Evolutionary conservation across 495 filamentous ascomycete species (phyloP), one percentile per base, ranked within the genome.

Genomic region (Daldinia decipiens): DNA sequence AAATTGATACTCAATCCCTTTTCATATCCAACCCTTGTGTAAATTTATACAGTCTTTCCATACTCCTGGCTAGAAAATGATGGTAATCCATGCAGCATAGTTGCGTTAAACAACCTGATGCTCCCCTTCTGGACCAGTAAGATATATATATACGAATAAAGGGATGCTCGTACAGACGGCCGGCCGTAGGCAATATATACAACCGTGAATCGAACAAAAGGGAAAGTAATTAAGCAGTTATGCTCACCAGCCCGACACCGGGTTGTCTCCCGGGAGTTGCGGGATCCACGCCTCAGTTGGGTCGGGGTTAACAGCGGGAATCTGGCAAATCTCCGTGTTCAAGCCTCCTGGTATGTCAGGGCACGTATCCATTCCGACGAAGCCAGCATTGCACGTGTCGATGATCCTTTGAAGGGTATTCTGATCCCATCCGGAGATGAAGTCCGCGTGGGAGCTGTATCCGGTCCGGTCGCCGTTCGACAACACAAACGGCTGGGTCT

Each of bases 341-440:
- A 79, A 59, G 21, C 78, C 76, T 31, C 73, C 68, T 45, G 76
- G 78, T 61, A 82, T 70, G n/a, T 78, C 76, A 34, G 86, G 79
- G 76, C 90, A 92, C 43, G 82, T 78, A 36, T 86, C 76, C 50
- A 90, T 79, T 7, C 77, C 80, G 13, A 78, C 75, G 66, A 81
- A 81, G 32, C 83, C 79, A 61, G 77, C 80, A 63, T 86, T 80
- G 80, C 90, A 92, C 39, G 74, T 79, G 68, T 89, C 80, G 62
- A 90, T 81, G 60, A 87, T 87, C 34, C 80, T 78, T 76, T 92
- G 87, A 19, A 92, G 85, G 54, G 83, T 78, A 0, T 76, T 59
- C 58, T 82, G 76, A 65, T 92, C 85, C 91, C 91, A 93, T 38
- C 88, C 91, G 59, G 90, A 86, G 50, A 92, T 77, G 78, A 92